phyloP scores from a whole-genome alignment of 129 eudicot species.

The Rutidosis leptorrhynchoides region DNA sequence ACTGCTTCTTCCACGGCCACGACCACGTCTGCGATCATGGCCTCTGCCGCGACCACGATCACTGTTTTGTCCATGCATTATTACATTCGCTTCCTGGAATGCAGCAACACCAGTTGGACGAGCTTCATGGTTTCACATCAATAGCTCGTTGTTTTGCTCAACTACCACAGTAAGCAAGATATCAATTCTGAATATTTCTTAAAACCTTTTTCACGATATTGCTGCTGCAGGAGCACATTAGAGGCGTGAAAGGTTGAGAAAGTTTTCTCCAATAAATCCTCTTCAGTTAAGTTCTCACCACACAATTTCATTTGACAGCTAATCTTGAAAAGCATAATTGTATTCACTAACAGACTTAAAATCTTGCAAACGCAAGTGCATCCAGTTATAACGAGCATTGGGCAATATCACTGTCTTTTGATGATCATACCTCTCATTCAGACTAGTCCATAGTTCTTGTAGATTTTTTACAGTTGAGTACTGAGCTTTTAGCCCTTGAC shows the following conservation, averaged over 20 bases:
- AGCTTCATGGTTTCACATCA: not conserved
- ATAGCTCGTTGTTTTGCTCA: not conserved
- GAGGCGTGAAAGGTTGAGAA: constrained; percentile 4
- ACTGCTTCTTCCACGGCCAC: not conserved
- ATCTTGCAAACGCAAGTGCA: not conserved
- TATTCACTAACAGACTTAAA: not conserved
- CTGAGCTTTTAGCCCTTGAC: constrained; percentile 15
- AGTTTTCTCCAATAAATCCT: not conserved
- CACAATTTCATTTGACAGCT: not conserved
- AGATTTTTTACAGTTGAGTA: constrained; percentile 17
- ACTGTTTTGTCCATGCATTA: too few relatives aligned
- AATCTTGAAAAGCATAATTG: not conserved
- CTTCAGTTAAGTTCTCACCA: not conserved
- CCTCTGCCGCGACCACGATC: not conserved
- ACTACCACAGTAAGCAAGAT: not conserved
- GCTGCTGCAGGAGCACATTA: not conserved
- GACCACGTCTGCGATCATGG: not conserved
- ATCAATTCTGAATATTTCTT: not conserved
- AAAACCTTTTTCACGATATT: not conserved
- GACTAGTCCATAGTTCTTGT: not conserved
- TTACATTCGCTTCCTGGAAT: not conserved
- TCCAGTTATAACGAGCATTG: not conserved
- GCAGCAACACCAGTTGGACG: not conserved
- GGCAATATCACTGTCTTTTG: constrained; percentile 9
- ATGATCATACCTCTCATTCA: constrained; percentile 22